A percentile compares a stretch with the other conserved stretches of the same genome.
Conservation (phyloP, 441 rosid species). For the Gossypium trilobum region DNA sequence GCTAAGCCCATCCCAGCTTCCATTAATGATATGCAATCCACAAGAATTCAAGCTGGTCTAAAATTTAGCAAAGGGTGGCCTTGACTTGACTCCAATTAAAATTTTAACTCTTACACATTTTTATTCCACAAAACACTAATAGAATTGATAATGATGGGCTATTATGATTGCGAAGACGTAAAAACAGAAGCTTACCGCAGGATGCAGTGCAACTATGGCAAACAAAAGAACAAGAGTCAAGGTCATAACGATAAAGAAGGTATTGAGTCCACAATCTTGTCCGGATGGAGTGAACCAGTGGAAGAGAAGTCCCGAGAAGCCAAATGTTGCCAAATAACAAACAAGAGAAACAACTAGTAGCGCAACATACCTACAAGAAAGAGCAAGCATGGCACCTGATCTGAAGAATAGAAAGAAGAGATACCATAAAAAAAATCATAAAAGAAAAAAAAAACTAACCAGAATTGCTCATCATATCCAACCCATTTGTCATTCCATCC, state of each 20-base stretch:
- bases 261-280: slow-evolving; percentile 86
- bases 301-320: slow-evolving; percentile 85
- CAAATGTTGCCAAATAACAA: slow-evolving; percentile 69
- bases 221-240: slow-evolving; percentile 55
- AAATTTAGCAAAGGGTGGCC: neutral
- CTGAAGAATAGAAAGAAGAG: neutral
- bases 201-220: slow-evolving; percentile 70
- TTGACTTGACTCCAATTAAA: neutral
- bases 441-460: slow-evolving; percentile 43
- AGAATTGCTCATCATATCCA: slow-evolving; percentile 81
- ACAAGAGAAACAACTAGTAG: slow-evolving; percentile 65
- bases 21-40: neutral
- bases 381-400: neutral
- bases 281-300: slow-evolving; percentile 91
- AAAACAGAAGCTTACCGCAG: slow-evolving; percentile 53
- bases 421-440: neutral
- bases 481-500: slow-evolving; percentile 98
- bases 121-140: neutral
- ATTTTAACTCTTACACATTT: neutral
- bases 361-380: slow-evolving; percentile 56
- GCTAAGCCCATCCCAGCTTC: neutral
- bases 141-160: neutral
- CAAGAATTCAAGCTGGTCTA: neutral
- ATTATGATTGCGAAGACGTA: neutral
- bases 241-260: slow-evolving; percentile 62